Evolutionary conservation across 495 filamentous ascomycete species (phyloP), one percentile per base, ranked within the genome.

Genomic region (Apodospora peruviana): DNA sequence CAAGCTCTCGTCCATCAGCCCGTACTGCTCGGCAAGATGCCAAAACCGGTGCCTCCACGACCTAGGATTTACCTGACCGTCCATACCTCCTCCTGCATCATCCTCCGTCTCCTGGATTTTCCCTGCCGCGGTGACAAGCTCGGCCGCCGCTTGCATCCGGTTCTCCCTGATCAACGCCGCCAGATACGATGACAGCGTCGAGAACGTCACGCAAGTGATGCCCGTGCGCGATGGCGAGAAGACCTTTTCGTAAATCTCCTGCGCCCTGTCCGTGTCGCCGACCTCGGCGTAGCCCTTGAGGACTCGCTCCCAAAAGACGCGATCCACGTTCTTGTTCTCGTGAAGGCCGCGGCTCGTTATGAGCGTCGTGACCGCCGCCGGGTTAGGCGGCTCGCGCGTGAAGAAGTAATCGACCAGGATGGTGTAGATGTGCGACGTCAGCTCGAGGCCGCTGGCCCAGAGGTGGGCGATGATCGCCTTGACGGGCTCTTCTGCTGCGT

Each of bases 371-470:
- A 87, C 73, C 19, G 78, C 79, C 1, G 59, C 64, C 21, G 84
- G 53, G 56, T 87, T 70, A 2, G 83, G 81, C 8, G 78, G 76
- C n/a, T 59, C 40, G 51, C 59, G 71, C 3, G 62, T 34, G 59
- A 89, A 88, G 64, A 82, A 82, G 65, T 84, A 67, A n/a, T 79
- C 74, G n/a, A 84, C 58, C 7, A 91, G 71, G 56, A 82, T 82
- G 21, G 86, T 87, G 71, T 85, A 86, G 56, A 88, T 76, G 45
- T 85, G 75, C 4, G 75, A 55, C 2, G 73, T 74, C 0, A 82
- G 72, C 53, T 73, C 62, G 23, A 86, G 51, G 8, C 71, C 71
- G 38, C 68, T 58, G 3, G 43, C 36, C 51, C 65, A 64, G 69
- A 91, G 85, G 57, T 84, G 76, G 1, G 66, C 65, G 11, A 90